Base-by-base conservation (phyloP, 768 basidiomycete genomes). In the Mycena polygramma region DNA sequence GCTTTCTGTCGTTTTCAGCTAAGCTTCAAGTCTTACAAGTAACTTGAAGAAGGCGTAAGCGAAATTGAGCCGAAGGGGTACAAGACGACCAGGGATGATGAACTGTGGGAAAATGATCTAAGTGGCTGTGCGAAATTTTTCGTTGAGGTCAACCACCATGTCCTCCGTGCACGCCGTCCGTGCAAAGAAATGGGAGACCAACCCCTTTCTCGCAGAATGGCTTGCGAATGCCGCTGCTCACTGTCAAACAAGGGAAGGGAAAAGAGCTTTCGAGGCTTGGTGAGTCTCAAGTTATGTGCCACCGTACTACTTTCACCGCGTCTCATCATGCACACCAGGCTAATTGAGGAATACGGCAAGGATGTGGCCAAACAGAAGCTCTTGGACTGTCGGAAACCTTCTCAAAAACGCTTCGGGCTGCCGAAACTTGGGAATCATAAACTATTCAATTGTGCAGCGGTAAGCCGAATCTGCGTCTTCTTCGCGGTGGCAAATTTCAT, bases 181-280 rank as follows among this genome's bases (percentile, higher is more conserved):
- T 20, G 61, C 68, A 4, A 69, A 63, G 26, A 69, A 57, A 26
- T 69, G 68, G 68, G 61, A 37, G 17, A 57, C 68, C 17, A 68
- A 62, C 15, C 0, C 61, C 11, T 69, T 69, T 36, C 1, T 69
- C 6, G 68, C 61, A 6, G 72, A 73, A 61, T 73, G 72, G 72
- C 59, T 73, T 19, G 36, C 59, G 3, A 70, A 70, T 39, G 66
- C 62, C 0, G 52, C 64, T 10, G 48, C 7, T 14, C 68, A 68
- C 26, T 71, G 66, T 15, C 52, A 54, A 37, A 55, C 53, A 8
- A 62, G 35, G 20, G 71, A 71, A 39, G 70, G 70, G 30, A 62
- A 63, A 36, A 67, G 51, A 53, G 60, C 46, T 20, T 71, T 71
- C 20, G 41, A 63, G 45, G 55, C 37, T 39, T 71, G 70, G 70